Percentiles rank a stretch among this genome's conserved stretches.
phyloP scores from a whole-genome alignment of 495 filamentous ascomycete species.

The Xylaria curta region DNA sequence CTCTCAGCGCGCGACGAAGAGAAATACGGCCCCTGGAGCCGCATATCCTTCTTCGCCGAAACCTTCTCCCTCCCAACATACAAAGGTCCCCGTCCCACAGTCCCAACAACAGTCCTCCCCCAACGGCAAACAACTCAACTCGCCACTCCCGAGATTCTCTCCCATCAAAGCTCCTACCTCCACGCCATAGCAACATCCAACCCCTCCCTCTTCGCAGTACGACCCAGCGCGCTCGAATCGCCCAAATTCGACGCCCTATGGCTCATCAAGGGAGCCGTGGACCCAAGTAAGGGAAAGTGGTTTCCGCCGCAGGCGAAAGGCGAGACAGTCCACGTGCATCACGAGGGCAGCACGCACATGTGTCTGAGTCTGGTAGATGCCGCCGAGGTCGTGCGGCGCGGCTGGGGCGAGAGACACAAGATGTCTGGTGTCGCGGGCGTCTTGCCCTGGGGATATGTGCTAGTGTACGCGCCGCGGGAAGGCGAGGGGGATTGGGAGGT shows the following conservation, averaged over 20 bases:
- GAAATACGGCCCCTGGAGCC: constrained; percentile 14
- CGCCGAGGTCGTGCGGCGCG: constrained; percentile 35
- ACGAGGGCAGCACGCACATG: constrained; percentile 43
- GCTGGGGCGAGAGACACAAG: constrained; percentile 43
- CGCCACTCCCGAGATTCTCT: not conserved
- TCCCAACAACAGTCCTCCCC: constrained; percentile 39
- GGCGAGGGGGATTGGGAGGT: constrained; percentile 32
- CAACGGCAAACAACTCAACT: constrained; percentile 41
- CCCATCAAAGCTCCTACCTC: constrained; percentile 24
- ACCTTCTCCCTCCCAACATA: not conserved
- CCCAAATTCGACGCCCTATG: constrained; percentile 35
- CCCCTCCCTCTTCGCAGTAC: constrained; percentile 30
- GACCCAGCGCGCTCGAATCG: constrained; percentile 37
- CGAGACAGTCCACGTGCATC: constrained; percentile 43
- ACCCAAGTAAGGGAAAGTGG: not conserved
- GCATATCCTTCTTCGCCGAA: constrained; percentile 4
- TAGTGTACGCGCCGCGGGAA: constrained; percentile 45
- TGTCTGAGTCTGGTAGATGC: constrained; percentile 42
- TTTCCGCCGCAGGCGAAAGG: constrained; percentile 29
- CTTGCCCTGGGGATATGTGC: constrained; percentile 38
- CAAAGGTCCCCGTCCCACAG: constrained; percentile 30
- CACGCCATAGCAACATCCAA: constrained; percentile 27
- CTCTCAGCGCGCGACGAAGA: constrained; percentile 23
- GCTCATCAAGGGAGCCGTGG: constrained; percentile 1
- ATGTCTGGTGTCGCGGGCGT: constrained; percentile 35